Evolutionary conservation across 768 basidiomycete genomes (phyloP).

Genomic region (Guyanaporus albipodus): DNA sequence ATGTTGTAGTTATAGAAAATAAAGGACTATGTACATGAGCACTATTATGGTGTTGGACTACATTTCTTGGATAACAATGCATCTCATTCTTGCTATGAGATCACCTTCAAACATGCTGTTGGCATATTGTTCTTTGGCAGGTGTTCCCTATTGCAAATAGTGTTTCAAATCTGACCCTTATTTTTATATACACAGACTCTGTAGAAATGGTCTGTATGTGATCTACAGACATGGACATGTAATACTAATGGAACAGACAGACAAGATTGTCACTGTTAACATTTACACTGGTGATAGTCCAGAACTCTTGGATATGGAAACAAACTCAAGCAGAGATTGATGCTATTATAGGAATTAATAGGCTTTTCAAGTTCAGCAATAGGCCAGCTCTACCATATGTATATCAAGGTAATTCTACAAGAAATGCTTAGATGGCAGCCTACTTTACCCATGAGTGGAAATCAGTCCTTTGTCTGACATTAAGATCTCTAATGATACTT

Average conservation of each 20-base stretch:
- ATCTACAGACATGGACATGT: background rate
- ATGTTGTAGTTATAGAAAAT: background rate
- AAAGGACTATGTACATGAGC: background rate
- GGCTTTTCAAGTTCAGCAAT: background rate
- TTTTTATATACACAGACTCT: background rate
- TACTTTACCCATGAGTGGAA: background rate
- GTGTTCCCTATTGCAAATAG: background rate
- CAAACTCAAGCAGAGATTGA: background rate
- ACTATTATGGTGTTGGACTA: background rate
- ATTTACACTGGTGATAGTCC: background rate
- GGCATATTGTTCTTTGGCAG: background rate
- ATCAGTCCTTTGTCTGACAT: background rate
- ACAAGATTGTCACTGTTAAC: background rate
- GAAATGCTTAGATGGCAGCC: background rate
- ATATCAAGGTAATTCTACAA: background rate
- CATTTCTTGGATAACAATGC: background rate
- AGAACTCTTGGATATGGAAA: background rate
- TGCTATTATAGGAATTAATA: background rate
- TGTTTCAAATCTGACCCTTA: background rate
- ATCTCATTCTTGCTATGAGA: background rate
- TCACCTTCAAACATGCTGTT: background rate
- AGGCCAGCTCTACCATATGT: background rate
- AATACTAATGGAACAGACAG: background rate
- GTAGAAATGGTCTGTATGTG: background rate
- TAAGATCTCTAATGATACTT: background rate